Evolutionary conservation across 345 rosid genomes (phyloP).

Genomic region (sweet orange (Citrus sinensis)): DNA sequence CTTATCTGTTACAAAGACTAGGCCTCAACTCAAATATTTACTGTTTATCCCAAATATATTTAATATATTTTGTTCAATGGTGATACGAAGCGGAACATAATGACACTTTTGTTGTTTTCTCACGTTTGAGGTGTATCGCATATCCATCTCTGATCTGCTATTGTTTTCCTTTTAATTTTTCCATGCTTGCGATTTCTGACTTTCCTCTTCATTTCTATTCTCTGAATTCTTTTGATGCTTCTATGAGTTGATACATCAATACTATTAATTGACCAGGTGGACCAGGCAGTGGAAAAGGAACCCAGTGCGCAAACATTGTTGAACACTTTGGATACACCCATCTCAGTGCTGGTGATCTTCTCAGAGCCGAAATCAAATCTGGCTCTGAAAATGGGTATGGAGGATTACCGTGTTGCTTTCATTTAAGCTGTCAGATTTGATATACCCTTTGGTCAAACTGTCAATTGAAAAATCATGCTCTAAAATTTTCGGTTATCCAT

Average conservation of each 20-base stretch:
- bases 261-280: conserved; percentile 56
- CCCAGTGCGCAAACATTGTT: conserved; percentile 70
- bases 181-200: background rate
- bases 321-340: conserved; percentile 66
- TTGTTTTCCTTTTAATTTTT: background rate
- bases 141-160: background rate
- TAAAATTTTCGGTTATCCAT: background rate
- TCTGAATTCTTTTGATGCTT: background rate
- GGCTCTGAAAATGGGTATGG: conserved; percentile 79
- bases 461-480: background rate
- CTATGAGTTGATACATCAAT: background rate
- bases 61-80: too few species aligned
- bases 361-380: conserved; percentile 63
- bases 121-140: background rate
- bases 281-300: conserved; percentile 92
- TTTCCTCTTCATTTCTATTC: conserved; percentile 4
- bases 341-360: conserved; percentile 88
- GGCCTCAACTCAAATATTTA: background rate
- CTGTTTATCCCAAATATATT: background rate
- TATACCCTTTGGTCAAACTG: background rate
- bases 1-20: background rate
- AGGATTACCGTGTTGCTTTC: background rate
- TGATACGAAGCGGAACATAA: background rate
- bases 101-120: background rate
- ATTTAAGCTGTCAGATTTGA: background rate